These are phyloP conservation scores for Sporothrix curviconia DNA, from an alignment of 2,329 filamentous ascomycete genomes.

Conservation along the genomic window DNA sequence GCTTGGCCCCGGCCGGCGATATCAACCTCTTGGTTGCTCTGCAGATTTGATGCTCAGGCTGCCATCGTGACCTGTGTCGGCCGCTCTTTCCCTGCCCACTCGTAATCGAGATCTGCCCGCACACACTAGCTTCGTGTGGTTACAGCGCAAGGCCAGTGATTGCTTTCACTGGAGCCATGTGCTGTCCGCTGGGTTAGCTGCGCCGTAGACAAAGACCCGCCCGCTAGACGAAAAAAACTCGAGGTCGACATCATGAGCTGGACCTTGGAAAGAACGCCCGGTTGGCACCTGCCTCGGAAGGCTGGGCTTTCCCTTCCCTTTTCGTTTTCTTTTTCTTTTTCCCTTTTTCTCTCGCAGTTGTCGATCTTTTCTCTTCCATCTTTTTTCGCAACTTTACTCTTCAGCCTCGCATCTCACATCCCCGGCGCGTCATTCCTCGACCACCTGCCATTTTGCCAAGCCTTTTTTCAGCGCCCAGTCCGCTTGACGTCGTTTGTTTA, in stretches of 20 bases:
- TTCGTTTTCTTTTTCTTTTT: neutral
- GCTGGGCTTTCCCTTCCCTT: neutral
- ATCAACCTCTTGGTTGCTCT: no score
- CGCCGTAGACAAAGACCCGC: conserved; percentile 2
- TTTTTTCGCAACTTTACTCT: neutral
- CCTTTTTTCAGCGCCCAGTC: neutral
- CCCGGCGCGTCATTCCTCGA: neutral
- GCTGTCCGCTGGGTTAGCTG: no score
- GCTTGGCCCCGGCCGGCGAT: neutral
- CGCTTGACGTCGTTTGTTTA: conserved; percentile 10
- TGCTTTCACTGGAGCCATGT: no score
- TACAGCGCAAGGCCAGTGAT: neutral
- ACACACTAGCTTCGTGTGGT: neutral
- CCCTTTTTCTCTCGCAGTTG: neutral
- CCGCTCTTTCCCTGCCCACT: neutral
- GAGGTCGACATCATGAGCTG: no score
- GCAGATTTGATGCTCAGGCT: neutral
- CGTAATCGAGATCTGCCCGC: conserved; percentile 1
- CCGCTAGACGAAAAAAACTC: neutral
- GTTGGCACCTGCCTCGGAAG: no score
- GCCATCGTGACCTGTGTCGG: neutral
- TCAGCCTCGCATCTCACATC: neutral
- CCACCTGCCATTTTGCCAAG: neutral
- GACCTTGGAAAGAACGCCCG: no score
- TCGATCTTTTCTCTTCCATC: neutral